phyloP scores from a whole-genome alignment of 192 early-diverging fungal species.

The Mortierella alpina region DNA sequence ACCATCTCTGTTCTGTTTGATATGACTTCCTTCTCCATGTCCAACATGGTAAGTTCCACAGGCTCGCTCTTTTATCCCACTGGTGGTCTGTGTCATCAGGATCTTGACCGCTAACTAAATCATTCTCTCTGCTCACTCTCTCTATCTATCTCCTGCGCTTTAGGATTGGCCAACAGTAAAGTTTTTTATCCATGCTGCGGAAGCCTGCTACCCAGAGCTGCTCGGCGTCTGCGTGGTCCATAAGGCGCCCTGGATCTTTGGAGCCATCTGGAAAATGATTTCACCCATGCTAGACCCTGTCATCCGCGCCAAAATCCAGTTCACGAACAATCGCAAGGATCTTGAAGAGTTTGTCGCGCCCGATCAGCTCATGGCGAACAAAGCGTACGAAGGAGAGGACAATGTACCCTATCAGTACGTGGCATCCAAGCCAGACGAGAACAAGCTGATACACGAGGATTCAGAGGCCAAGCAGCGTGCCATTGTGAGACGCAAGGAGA shows the following conservation, averaged over 20 bases:
- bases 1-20: slow-evolving; percentile 84
- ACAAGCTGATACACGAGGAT: slow-evolving; percentile 13
- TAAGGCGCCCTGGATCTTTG: slow-evolving; percentile 90
- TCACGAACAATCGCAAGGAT: slow-evolving; percentile 69
- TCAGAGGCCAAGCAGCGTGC: slow-evolving; percentile 37
- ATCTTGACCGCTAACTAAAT: neutral
- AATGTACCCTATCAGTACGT: slow-evolving; percentile 23
- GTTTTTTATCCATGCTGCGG: slow-evolving; percentile 79
- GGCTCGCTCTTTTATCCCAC: neutral
- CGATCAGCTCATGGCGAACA: slow-evolving; percentile 37
- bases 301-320: slow-evolving; percentile 86
- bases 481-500: slow-evolving; percentile 19
- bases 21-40: slow-evolving; percentile 78
- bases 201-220: slow-evolving; percentile 89
- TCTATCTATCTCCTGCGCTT: neutral
- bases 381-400: slow-evolving; percentile 34
- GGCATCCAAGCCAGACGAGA: slow-evolving; percentile 13
- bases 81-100: neutral
- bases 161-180: slow-evolving; percentile 78
- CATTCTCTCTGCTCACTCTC: too few relatives aligned
- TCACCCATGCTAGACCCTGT: slow-evolving; percentile 88
- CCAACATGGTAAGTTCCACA: slow-evolving; percentile 66
- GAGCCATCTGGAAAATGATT: slow-evolving; percentile 79
- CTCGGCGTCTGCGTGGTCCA: slow-evolving; percentile 83
- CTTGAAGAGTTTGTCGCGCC: slow-evolving; percentile 68